These are phyloP conservation scores for Ascochyta viciae-villosae DNA, from an alignment of 2,329 filamentous ascomycete species.

Conservation along the genomic window DNA sequence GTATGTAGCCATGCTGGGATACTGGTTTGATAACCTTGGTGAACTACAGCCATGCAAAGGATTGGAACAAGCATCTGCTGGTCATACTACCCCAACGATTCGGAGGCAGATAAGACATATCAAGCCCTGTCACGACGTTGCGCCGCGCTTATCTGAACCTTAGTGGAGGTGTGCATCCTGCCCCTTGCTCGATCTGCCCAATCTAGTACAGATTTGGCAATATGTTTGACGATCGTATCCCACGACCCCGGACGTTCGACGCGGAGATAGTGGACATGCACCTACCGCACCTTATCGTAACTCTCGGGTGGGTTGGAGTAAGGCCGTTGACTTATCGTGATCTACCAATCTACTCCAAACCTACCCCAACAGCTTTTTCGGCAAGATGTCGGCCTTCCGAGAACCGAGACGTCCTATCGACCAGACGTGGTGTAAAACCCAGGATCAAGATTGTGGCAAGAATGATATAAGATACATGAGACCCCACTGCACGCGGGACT, in stretches of 20 bases:
- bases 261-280: conserved; percentile 9
- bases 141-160: conserved; percentile 5
- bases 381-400: background rate
- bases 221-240: background rate
- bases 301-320: conserved; percentile 1
- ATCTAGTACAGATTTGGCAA: conserved; percentile 7
- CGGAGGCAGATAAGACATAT: conserved; percentile 12
- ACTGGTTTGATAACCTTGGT: background rate
- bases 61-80: background rate
- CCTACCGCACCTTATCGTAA: conserved; percentile 11
- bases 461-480: conserved; percentile 1
- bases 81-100: conserved; percentile 2
- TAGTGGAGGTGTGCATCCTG: background rate
- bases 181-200: conserved; percentile 7
- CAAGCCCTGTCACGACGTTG: conserved; percentile 5
- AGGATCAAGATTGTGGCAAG: background rate
- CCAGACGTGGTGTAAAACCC: background rate
- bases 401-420: background rate
- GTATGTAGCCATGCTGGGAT: background rate
- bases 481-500: too few relatives aligned
- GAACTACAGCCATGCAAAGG: background rate
- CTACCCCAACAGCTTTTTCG: background rate
- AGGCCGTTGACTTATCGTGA: conserved; percentile 2
- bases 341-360: conserved; percentile 11
- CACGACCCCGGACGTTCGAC: conserved; percentile 4